Base-by-base conservation (phyloP, 2,329 filamentous ascomycete species). In the Alternaria hordeiaustralica region DNA sequence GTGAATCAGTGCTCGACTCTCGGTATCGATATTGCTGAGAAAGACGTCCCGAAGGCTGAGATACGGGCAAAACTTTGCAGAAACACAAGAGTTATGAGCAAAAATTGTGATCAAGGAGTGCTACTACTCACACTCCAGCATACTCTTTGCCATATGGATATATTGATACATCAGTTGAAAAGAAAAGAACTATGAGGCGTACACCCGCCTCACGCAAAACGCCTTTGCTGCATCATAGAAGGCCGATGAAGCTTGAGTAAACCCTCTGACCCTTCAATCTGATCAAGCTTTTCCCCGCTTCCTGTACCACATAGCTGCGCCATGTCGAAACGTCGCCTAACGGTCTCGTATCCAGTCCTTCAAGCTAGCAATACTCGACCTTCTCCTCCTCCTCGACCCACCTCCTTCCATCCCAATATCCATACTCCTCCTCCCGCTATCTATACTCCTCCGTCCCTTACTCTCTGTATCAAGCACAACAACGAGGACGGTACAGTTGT, bases 401-500 rank as follows among this genome's bases (percentile, higher is more conserved):
- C 55, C 26, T 8, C 61, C 61, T 3, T 65, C 63, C 3, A 23
- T 21, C 13, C 49, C 60, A 3, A 67, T 43, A 10, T 65, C 63
- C 11, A 67, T 49, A 44, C 65, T 65, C 18, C 51, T 25, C 15
- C 65, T 59, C 12, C 59, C 56, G 11, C 63, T 58, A 21, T 67
- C 63, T 18, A 64, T 51, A 26, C 66, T 65, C 46, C 68, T 61
- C 12, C 59, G 23, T 1, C 64, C 59, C 5, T 66, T 67, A 13
- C 44, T 44, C 21, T 66, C 64, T 11, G 68, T 69, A 28, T 71
- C 68, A 5, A 71, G 47, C 8, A 69, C 64, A 6, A 74, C 61
- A 6, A 74, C 54, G 5, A 73, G 13, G 3, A 74, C 67, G 2
- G 72, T 73, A 15, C 71, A 72, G 25, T 74, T 74, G 26, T 74